Percentiles rank a stretch among this genome's conserved stretches.
These are phyloP conservation scores for Wallemia mellicola DNA, from an alignment of 1,284 basidiomycete species.

Conservation along the genomic window DNA sequence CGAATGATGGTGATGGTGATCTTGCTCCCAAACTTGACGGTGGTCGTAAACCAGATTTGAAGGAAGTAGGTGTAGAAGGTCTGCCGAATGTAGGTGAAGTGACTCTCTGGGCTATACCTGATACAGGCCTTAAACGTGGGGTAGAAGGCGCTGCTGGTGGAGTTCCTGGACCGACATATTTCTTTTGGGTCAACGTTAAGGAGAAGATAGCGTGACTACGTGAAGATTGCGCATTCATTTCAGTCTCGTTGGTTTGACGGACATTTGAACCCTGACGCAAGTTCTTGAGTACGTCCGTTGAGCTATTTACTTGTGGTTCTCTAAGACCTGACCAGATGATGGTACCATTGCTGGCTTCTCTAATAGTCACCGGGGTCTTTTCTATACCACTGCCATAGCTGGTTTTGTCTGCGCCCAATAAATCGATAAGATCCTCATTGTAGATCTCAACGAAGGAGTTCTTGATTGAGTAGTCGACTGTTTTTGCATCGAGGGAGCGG, in stretches of 20 bases:
- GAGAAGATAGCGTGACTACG: background rate
- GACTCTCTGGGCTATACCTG: background rate
- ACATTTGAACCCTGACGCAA: constrained; percentile 67
- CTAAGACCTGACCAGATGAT: constrained; percentile 69
- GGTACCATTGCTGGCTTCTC: constrained; percentile 44
- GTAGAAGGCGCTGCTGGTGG: background rate
- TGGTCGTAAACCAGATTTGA: background rate
- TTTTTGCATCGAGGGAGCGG: constrained; percentile 44
- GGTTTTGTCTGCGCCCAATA: constrained; percentile 39
- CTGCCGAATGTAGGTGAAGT: background rate
- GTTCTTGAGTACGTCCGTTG: constrained; percentile 53
- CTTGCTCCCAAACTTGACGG: constrained; percentile 58
- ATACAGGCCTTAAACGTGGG: background rate
- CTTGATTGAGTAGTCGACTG: constrained; percentile 67
- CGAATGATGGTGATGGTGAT: constrained; percentile 93
- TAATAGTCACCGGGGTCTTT: constrained; percentile 49
- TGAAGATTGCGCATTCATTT: constrained; percentile 78
- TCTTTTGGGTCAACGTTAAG: background rate
- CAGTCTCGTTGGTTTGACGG: constrained; percentile 80
- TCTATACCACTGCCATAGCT: constrained; percentile 28
- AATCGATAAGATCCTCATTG: constrained; percentile 92
- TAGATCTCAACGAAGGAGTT: constrained; percentile 88
- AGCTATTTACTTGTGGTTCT: constrained; percentile 56
- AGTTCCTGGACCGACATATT: background rate
- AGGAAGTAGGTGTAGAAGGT: background rate